Base-by-base conservation (phyloP, 495 filamentous ascomycete species). In the Penicillium cataractarum region DNA sequence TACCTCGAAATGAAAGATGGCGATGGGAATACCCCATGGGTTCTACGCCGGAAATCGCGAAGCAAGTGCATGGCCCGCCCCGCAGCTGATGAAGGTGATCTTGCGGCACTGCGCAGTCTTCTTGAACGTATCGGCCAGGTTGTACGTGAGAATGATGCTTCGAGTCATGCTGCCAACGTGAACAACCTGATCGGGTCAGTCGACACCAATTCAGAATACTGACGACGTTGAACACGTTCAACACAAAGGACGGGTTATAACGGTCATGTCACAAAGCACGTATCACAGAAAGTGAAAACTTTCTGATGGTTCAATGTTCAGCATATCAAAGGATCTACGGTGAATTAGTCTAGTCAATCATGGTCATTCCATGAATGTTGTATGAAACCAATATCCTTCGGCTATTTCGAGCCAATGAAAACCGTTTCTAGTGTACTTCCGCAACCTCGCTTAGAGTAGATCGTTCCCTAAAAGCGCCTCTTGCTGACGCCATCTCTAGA, bases 1-100 rank as follows among this genome's bases (percentile, higher is more conserved):
- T 46, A 46, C 42, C 42, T 46, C 3, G 42, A 46, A 22, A 46
- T 46, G 42, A 46, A 46, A 15, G 42, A 46, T 24, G 42, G 42
- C 42, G 1, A 19, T 2, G 2, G 2, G 1, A 13, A 12, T 12
- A 24, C 21, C 10, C 42, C 42, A 21, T 46, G 42, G 42, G 12
- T 46, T 5, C 19, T 46, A 3, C 19, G n/a, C 0, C 3, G 17
- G 9, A 9, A 6, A 24, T 7, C 4, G 19, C 8, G 19, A 3
- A 19, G 19, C 21, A 22, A 22, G 6, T 46, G 4, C 21, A 22
- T 12, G 7, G 21, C 22, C 10, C 19, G 8, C 2, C 42, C 42
- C 42, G 19, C 3, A 3, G 8, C 21, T 12, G 8, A 46, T 9
- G 42, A 46, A 9, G 2, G 0, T 24, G 21, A 46, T 9, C 9